Base-by-base conservation (phyloP, 2,329 filamentous ascomycete species). In the Blastomyces percursus region DNA sequence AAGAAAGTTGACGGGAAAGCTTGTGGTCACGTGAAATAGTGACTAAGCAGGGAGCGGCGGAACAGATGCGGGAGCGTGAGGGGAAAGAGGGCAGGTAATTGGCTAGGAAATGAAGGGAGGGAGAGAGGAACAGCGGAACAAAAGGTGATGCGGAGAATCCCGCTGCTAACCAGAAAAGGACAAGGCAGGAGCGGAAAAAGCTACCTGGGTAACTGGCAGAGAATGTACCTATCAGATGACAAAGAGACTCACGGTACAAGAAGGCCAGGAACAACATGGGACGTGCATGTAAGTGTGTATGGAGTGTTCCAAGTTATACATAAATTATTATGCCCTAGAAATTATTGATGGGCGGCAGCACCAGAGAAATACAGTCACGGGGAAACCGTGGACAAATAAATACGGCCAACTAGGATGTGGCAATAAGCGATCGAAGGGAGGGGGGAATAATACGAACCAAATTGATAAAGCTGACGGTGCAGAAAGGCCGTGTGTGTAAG, bases 21-120 rank as follows among this genome's bases (percentile, higher is more conserved):
- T 51, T 32, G 1, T 11, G 42, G 66, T 77, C 75, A 77, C 75
- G 75, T 77, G 75, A 61, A 64, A 68, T 61, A 38, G 50, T 70
- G 70, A 71, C 67, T 71, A 66, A 70, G 30, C 35, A 40, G 4
- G 3, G 6, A 35, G 62, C 46, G 44, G 61, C 32, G 30, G 32
- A 66, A 66, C 51, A 64, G 60, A 48, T 21, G 35, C 12, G 2
- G 12, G 50, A 16, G 9, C 19, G 19, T 16, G 19, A 27, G 38
- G 48, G 38, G 46, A 30, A 40, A 9, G 59, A n/a, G 35, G 32
- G 9, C 3, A 21, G 54, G n/a, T 56, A 35, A 56, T 56, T 56
- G 54, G 54, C 19, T 56, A 56, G 35, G 54, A 24, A 24, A 35
- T 14, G 35, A 21, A n/a, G 32, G 5, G 2, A 3, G 35, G 11